phyloP scores from a whole-genome alignment of 2,329 filamentous ascomycete species.

The Hypoxylon sp. region DNA sequence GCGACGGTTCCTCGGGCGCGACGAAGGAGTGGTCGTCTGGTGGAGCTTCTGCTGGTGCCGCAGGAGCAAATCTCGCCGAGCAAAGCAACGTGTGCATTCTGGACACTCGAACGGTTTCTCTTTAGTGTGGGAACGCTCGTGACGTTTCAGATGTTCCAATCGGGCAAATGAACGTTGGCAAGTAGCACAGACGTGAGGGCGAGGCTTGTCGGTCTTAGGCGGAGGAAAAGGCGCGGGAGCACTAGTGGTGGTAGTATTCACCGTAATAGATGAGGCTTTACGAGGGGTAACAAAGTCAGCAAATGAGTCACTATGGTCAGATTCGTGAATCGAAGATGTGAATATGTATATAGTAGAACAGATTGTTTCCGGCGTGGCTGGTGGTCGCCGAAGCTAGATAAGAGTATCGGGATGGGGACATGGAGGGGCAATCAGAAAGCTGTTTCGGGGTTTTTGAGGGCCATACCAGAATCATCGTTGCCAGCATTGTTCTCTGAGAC shows the following conservation, averaged over 20 bases:
- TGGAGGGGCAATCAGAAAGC: constrained; percentile 38
- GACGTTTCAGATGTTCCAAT: constrained; percentile 95
- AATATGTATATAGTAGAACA: constrained; percentile 13
- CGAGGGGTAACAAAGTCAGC: constrained; percentile 45
- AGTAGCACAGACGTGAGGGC: constrained; percentile 92
- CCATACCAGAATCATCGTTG: constrained; percentile 55
- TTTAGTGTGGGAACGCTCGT: constrained; percentile 80
- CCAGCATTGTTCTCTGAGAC: constrained; percentile 51
- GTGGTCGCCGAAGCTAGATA: constrained; percentile 35
- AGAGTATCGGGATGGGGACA: constrained; percentile 28
- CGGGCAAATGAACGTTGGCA: constrained; percentile 94
- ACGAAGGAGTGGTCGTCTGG: constrained; percentile 89
- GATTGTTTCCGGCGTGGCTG: constrained; percentile 23
- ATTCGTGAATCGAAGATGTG: constrained; percentile 15
- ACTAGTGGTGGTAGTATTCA: constrained; percentile 51
- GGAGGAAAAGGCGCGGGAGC: constrained; percentile 71
- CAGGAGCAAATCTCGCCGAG: constrained; percentile 89
- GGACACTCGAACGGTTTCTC: constrained; percentile 99
- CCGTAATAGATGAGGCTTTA: constrained; percentile 59
- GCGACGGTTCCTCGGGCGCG: constrained; percentile 87
- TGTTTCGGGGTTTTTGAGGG: constrained; percentile 29
- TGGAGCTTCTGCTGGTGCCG: constrained; percentile 99
- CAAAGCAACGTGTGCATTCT: constrained; percentile 95
- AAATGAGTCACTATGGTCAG: constrained; percentile 33
- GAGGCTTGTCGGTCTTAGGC: constrained; percentile 96